phyloP scores from a whole-genome alignment of 176 grass and related monocot genomes.

The Aegilops longissima region DNA sequence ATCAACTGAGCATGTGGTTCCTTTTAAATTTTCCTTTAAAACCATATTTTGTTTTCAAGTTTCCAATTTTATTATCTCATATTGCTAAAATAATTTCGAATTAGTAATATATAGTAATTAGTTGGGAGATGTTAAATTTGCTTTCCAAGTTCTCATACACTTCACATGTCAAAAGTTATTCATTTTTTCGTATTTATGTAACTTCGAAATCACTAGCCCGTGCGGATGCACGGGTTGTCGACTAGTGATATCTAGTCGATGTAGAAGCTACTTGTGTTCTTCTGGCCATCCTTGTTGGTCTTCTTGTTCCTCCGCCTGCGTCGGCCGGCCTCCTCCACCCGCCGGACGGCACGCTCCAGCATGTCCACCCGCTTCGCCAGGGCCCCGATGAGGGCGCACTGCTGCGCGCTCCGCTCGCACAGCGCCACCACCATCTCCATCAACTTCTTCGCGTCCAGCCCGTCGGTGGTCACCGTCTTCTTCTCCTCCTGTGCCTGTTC shows the following conservation, averaged over 20 bases:
- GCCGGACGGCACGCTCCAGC: slow-evolving; percentile 53
- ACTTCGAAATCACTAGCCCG: too few relatives aligned
- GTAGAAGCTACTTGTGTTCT: not conserved
- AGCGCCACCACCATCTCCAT: slow-evolving; percentile 58
- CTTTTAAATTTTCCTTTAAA: too few relatives aligned
- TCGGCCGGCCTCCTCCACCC: slow-evolving; percentile 28
- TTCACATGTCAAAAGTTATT: too few relatives aligned
- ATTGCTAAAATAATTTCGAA: too few relatives aligned
- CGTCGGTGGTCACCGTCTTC: not conserved
- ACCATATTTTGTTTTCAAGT: too few relatives aligned
- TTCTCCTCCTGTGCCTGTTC: not conserved
- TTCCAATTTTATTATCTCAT: too few relatives aligned
- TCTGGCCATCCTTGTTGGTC: slow-evolving; percentile 6
- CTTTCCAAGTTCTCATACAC: too few relatives aligned
- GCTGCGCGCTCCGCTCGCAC: slow-evolving; percentile 48
- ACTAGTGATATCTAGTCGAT: not conserved
- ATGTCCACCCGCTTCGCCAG: slow-evolving; percentile 47
- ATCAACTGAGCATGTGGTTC: too few relatives aligned
- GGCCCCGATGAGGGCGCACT: slow-evolving; percentile 33
- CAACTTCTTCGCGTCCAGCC: slow-evolving; percentile 23
- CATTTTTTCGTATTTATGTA: too few relatives aligned
- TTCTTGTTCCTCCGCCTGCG: not conserved
- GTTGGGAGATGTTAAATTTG: too few relatives aligned
- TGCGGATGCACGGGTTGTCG: too few relatives aligned
- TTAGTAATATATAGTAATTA: too few relatives aligned